Percentiles rank a stretch among this genome's conserved stretches.
Evolutionary conservation across 805 yeast species (phyloP).

Genomic region (Cyberlindnera galapagoensis): DNA sequence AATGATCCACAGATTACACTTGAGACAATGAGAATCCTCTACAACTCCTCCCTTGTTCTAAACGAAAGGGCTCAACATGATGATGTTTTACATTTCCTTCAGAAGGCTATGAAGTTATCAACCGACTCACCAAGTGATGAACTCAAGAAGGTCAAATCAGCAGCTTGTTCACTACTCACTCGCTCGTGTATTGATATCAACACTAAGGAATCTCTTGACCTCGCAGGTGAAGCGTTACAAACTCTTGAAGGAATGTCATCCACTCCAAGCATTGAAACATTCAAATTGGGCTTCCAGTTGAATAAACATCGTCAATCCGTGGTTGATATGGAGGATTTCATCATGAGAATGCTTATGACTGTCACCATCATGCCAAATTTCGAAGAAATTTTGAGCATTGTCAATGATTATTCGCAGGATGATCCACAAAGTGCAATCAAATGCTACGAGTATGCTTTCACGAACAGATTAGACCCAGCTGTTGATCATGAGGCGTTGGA

Average conservation of each 20-base stretch:
- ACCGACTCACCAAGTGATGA: constrained; percentile 14
- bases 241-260: constrained; percentile 24
- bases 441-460: constrained; percentile 30
- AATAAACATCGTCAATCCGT: constrained; percentile 11
- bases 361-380: constrained; percentile 21
- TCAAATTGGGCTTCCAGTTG: constrained; percentile 23
- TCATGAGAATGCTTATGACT: constrained; percentile 32
- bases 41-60: constrained; percentile 25
- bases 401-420: constrained; percentile 23
- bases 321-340: constrained; percentile 21
- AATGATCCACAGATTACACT: constrained; percentile 16
- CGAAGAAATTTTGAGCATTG: constrained; percentile 21
- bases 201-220: constrained; percentile 9
- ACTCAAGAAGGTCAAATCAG: constrained; percentile 14
- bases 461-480: constrained; percentile 25
- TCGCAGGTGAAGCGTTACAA: constrained; percentile 20
- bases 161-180: constrained; percentile 23
- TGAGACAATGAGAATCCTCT: constrained; percentile 29
- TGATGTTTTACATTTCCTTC: constrained; percentile 16
- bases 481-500: constrained; percentile 21
- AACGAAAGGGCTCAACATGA: constrained; percentile 8
- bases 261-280: constrained; percentile 25
- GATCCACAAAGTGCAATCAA: constrained; percentile 25
- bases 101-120: constrained; percentile 10
- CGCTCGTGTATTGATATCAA: constrained; percentile 23